A percentile compares a stretch with the other conserved stretches of the same genome.
phyloP scores from a whole-genome alignment of 1,139 yeast genomes.

The Geotrichum europaeum region DNA sequence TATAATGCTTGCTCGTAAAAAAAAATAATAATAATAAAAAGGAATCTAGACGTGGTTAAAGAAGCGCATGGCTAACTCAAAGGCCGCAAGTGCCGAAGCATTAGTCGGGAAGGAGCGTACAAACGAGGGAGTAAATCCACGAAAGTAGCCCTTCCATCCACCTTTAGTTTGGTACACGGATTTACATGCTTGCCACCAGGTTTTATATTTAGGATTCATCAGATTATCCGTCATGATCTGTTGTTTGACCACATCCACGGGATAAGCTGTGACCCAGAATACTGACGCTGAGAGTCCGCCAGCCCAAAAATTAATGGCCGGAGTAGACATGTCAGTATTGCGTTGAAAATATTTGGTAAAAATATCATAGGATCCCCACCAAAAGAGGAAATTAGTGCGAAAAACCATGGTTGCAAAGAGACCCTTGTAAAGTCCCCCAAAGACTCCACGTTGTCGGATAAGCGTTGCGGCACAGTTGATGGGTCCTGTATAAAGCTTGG shows the following conservation, averaged over 20 bases:
- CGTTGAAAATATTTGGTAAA: constrained; percentile 63
- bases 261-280: constrained; percentile 88
- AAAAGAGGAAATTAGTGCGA: constrained; percentile 77
- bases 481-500: constrained; percentile 71
- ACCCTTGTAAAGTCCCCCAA: constrained; percentile 77
- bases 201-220: constrained; percentile 58
- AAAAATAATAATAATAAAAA: background rate
- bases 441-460: constrained; percentile 54
- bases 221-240: constrained; percentile 79
- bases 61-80: constrained; percentile 72
- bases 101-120: constrained; percentile 69
- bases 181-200: constrained; percentile 68
- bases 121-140: constrained; percentile 76
- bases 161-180: constrained; percentile 52
- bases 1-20: background rate
- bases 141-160: constrained; percentile 66
- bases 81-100: constrained; percentile 89
- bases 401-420: constrained; percentile 80
- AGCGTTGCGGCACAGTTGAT: constrained; percentile 52
- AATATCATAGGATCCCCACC: constrained; percentile 93
- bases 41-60: constrained; percentile 26
- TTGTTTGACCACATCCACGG: constrained; percentile 84
- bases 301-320: constrained; percentile 81
- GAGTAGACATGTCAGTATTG: constrained; percentile 56
- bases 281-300: constrained; percentile 81